Base-by-base conservation (phyloP, 192 early-diverging fungal species). In the Backusella australiensis region DNA sequence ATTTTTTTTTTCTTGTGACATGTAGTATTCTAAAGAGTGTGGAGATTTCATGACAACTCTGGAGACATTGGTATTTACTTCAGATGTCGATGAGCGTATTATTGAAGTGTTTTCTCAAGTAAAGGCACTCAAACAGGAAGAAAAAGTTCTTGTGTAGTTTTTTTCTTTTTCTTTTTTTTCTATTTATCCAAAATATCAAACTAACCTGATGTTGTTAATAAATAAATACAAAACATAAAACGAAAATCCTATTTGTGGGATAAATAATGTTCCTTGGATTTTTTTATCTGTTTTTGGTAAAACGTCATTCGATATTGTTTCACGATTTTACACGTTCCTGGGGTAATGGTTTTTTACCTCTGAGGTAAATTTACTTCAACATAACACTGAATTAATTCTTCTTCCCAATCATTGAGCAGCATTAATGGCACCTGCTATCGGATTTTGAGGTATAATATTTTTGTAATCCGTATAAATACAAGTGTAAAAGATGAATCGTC, bases 21-120 rank as follows among this genome's bases (percentile, higher is more conserved):
- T 32, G 2, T 77, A 92, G 91, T 92, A 89, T 81, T 82, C 82
- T 23, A 74, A 71, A 12, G 89, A 92, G 71, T 81, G 92, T 21
- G 74, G 85, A 41, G 68, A 71, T 39, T 86, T 89, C 66, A 80
- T 85, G 38, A 79, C 86, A 46, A 92, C 90, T 9, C 71, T 93
- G 44, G 90, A 93, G 71, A 83, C 82, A 6, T 53, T 91, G 34
- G 82, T 92, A 8, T 87, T 93, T 56, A 76, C 74, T 6, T 75
- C 83, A 8, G 75, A 78, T 8, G 19, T 87, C 2, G 89, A 93
- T 82, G 67, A 77, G 1, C 71, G 81, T 44, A 86, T 92, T 56
- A 56, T 38, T 3, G 72, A 82, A 29, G 65, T 80, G 12, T 75
- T 82, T 15, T 12, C 70, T n/a, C 65, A 82, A 26, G 71, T 81